These are phyloP conservation scores for Toxoplasma gondii DNA, from an alignment of 169 alveolate genomes.

Conservation along the genomic window DNA sequence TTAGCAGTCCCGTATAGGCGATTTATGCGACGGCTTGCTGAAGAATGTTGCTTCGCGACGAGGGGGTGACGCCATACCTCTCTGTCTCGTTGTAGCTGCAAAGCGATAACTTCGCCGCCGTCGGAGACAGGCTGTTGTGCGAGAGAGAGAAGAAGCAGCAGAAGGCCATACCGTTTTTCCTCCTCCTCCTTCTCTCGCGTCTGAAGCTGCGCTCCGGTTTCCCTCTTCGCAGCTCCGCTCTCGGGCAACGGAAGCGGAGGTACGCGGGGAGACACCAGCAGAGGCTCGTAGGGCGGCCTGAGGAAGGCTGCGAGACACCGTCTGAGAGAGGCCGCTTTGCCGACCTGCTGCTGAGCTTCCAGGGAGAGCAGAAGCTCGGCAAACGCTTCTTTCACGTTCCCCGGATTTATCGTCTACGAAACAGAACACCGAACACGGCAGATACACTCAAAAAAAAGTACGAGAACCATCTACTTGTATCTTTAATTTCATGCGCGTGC, in stretches of 20 bases:
- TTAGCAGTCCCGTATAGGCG: background rate
- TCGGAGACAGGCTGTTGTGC: background rate
- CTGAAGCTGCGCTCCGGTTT: background rate
- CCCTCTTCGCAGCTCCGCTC: background rate
- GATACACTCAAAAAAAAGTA: background rate
- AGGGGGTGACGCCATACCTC: background rate
- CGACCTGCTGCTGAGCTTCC: constrained; percentile 1
- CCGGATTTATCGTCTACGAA: background rate
- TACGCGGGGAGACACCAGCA: background rate
- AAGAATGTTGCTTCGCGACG: background rate
- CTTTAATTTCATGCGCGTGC: background rate
- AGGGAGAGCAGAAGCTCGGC: background rate
- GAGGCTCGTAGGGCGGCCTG: background rate
- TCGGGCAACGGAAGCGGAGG: background rate
- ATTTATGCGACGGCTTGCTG: background rate
- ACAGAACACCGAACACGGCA: background rate
- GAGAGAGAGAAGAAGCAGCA: background rate
- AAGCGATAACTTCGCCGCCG: background rate
- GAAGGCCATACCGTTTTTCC: background rate
- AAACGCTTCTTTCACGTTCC: background rate
- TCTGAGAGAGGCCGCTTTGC: background rate
- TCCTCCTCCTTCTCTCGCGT: background rate
- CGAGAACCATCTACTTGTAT: background rate
- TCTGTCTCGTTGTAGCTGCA: background rate
- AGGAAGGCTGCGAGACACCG: background rate